A percentile compares a stretch with the other conserved stretches of the same genome.
Conservation (phyloP, 768 basidiomycete genomes). For the Tephrocybe sp. region DNA sequence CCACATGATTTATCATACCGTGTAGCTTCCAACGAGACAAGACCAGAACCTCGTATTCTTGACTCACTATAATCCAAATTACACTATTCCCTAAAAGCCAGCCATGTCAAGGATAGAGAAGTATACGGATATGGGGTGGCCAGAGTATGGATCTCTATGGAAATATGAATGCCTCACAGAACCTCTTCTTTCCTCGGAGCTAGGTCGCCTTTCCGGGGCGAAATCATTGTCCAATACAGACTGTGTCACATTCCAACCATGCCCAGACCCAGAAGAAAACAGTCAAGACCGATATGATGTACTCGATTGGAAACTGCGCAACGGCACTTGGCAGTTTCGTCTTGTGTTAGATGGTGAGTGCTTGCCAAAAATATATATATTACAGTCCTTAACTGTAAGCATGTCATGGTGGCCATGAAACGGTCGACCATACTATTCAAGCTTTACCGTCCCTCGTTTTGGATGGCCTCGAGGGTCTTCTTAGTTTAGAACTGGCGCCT, state of each 20-base stretch:
- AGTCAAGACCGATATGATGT: conserved; percentile 48
- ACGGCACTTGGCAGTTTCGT: conserved; percentile 42
- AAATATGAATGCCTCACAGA: conserved; percentile 40
- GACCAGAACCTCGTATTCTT: no score
- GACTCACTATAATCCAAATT: no score
- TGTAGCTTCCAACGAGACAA: no score
- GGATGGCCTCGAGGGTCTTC: conserved; percentile 19
- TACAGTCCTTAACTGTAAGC: not conserved
- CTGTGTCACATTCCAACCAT: conserved; percentile 46
- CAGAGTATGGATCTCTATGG: conserved; percentile 29
- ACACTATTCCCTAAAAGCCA: not conserved
- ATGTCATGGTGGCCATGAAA: conserved; percentile 48
- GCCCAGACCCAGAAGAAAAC: conserved; percentile 32
- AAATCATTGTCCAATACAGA: conserved; percentile 33
- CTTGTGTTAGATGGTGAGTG: conserved; percentile 47
- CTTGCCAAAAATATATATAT: no score
- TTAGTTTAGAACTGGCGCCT: conserved; percentile 6
- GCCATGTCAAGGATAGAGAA: conserved; percentile 20
- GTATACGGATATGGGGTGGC: conserved; percentile 37
- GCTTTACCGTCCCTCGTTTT: conserved; percentile 32
- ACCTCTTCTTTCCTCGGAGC: conserved; percentile 36
- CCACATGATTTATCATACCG: no score
- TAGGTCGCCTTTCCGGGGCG: conserved; percentile 36
- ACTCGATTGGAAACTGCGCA: conserved; percentile 35
- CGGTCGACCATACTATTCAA: conserved; percentile 37